Base-by-base conservation (phyloP, 2,329 filamentous ascomycete species). In the Epichloe glyceriae region DNA sequence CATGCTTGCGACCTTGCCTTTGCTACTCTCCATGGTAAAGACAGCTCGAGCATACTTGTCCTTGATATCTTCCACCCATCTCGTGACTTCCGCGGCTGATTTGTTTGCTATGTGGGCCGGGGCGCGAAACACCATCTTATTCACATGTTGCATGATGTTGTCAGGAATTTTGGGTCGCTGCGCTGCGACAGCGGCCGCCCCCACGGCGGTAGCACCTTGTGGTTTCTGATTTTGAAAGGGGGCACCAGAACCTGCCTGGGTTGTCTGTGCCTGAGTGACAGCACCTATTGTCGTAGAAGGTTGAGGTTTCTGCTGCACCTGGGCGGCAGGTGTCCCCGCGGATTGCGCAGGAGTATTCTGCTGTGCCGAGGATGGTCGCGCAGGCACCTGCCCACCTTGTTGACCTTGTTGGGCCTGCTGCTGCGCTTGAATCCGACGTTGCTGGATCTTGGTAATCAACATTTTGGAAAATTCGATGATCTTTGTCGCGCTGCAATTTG, bases 381-480 rank as follows among this genome's bases (percentile, higher is more conserved):
- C 35, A 22, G 45, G 26, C 33, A 35, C 37, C 42, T 61, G 60
- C 39, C 56, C 57, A 50, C 55, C 57, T 52, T 49, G 56, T 52
- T 51, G 57, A 15, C 39, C 56, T 46, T 57, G 57, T 48, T 59
- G 61, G 14, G 49, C 53, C 37, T 62, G 59, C 15, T 66, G 63
- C 30, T 67, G 64, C 8, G 65, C 62, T 47, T 68, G 67, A 2
- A 57, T 58, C 33, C 68, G 62, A 17, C 68, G 62, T 47, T 62
- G 60, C 48, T 74, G 70, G 5, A 80, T 70, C 62, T 80, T 82
- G 0, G 62, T 63, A 3, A 71, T 64, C 2, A 84, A 69, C 64
- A 79, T 80, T 42, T 71, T 71, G 0, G 79, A 79, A 59, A 84
- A 83, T 8, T 83, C 78, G 6, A 67, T 62, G 20, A 84, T 76